Base-by-base conservation (phyloP, 768 basidiomycete genomes). In the Rhodotorula graminis region DNA sequence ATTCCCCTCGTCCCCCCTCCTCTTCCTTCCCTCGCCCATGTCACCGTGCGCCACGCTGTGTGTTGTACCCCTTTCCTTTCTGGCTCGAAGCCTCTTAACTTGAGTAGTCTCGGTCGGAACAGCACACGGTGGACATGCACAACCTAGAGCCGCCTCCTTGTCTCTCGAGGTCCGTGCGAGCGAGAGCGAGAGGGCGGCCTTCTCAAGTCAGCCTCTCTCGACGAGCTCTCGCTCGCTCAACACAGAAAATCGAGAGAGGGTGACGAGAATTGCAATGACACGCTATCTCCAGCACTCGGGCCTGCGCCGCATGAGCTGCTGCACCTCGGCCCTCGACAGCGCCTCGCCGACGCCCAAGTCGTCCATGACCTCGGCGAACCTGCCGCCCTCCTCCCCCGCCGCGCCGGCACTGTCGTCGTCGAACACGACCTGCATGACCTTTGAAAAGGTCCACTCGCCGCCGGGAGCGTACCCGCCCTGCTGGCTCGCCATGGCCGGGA, bases 311-410 rank as follows among this genome's bases (percentile, higher is more conserved):
- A 81, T 37, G 33, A 80, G 55, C 15, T 66, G 70, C 65, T 73
- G 65, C 16, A 78, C 87, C 74, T 91, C 88, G 55, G 87, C 86
- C 78, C 86, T 83, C 31, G 80, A 82, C 69, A 92, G 78, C 6
- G 71, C 64, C 64, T 89, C 90, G 21, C 85, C 83, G n/a, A 87
- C 80, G 10, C 87, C 89, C 23, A 89, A 80, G 46, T 82, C 79
- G 50, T 86, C 84, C 74, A 84, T 77, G 79, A 87, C 74, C 61
- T 66, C 67, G 18, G 46, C 62, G 50, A 77, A 80, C 63, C 33
- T 37, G 9, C 56, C 25, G 25, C 58, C 58, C 40, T 27, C 37
- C 5, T 25, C 58, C 8, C 29, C 56, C 5, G 6, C 37, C 40
- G 23, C 18, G n/a, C 16, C 37, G 5, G 37, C 14, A 46, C 69